Evolutionary conservation across 768 basidiomycete genomes (phyloP), one percentile per base, ranked within the genome.

Genomic region (Mycena polygramma): DNA sequence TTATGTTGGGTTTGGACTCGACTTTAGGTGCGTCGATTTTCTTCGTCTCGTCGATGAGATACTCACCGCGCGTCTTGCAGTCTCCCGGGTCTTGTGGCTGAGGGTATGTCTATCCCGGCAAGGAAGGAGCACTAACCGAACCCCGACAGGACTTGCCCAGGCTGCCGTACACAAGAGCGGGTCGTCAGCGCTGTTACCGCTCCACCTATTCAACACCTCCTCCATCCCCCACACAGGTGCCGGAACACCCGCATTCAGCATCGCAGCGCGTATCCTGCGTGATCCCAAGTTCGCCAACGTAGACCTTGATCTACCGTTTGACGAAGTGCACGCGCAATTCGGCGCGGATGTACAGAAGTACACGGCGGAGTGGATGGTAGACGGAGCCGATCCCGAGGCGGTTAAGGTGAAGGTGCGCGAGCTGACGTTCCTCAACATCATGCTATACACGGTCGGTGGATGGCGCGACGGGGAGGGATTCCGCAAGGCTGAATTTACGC

Each of bases 391-490:
- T 62, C 72, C 82, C 46, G 73, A 79, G 39, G 81, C 84, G 70
- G 72, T 89, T 9, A 82, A 84, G n/a, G 77, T 81, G 20, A 93
- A 91, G 77, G 82, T 90, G 30, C 89, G 90, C 71, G 92, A 94
- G 73, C 71, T 94, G 6, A 75, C 81, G 7, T 94, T 91, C 89
- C 78, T 85, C 20, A 84, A 82, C 52, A 80, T 80, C 0, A 65
- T 91, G n/a, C 72, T 90, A 24, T 94, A 90, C 69, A 89, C 84
- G 2, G 80, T 89, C 22, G 86, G 84, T 7, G 91, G 88, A 5
- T 88, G 84, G 82, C 79, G 82, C 63, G 74, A 81, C 63, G 77
- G 77, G 30, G 70, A 77, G 14, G 73, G 76, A 2, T 91, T 89
- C 76, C 82, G 84, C 46, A 62, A 70, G 24, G 75, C 78, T 26